Evolutionary conservation across 2,329 filamentous ascomycete species (phyloP), one percentile per base, ranked within the genome.

Genomic region (Phialophora tarda): DNA sequence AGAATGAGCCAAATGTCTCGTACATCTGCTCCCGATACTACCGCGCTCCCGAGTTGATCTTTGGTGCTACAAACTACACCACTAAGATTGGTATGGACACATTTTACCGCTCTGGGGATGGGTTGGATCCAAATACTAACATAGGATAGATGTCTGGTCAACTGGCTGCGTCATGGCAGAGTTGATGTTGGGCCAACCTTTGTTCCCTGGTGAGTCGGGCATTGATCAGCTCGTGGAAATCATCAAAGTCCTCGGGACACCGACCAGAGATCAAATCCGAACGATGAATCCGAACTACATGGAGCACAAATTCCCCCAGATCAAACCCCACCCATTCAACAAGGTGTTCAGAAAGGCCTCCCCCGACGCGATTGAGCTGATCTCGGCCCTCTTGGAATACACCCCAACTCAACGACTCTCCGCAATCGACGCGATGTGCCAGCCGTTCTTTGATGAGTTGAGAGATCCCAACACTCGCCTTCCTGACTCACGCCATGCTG

Each of bases 241-340:
- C 78, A 99, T 99, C 85, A 99, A 99, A 83, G 94, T 99, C 61
- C 84, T 99, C 68, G 95, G 95, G 67, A 99, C 95, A 21, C 95
- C 95, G 21, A 98, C 95, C 41, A 88, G 95, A 71, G 95, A 99
- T 79, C 95, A 99, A 81, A 99, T 99, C 76, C 91, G 95, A 73
- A 99, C 95, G 72, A 99, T 99, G 95, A 99, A 99, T 81, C 95
- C 95, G 66, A 99, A 99, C 81, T 99, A 99, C 82, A 99, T 99
- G 95, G 95, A 99, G 83, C 95, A 99, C 84, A 98, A 98, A 83
- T 99, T 99, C 81, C 95, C 95, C 56, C 95, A 99, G 81, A 99
- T 99, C 84, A 99, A 99, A 84, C 95, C 95, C 65, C 95, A 99
- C 77, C 95, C 95, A 30, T 99, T 99, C 85, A 96, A 91, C 83